phyloP scores from a whole-genome alignment of 345 rosid species.

The Salix brachista region DNA sequence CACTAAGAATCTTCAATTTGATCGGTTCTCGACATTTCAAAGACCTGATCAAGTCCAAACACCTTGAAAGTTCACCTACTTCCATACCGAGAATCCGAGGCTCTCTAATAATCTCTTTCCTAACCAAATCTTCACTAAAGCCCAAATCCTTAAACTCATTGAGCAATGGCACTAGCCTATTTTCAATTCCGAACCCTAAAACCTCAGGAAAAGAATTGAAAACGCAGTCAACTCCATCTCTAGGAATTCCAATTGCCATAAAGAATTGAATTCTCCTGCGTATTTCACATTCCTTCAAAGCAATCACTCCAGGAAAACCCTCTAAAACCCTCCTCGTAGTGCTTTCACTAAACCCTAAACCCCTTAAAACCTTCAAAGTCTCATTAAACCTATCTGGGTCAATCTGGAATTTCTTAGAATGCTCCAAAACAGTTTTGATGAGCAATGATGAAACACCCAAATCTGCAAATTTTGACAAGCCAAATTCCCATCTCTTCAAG shows the following conservation, averaged over 20 bases:
- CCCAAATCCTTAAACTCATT: slow-evolving; percentile 59
- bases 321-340: slow-evolving; percentile 46
- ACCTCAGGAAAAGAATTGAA: slow-evolving; percentile 45
- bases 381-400: slow-evolving; percentile 42
- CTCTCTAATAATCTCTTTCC: slow-evolving; percentile 55
- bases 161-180: slow-evolving; percentile 54
- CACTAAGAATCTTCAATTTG: slow-evolving; percentile 40
- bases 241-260: slow-evolving; percentile 35
- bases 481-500: slow-evolving; percentile 53
- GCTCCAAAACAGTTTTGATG: slow-evolving; percentile 43
- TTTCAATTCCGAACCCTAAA: slow-evolving; percentile 47
- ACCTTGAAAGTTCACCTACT: slow-evolving; percentile 68
- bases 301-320: slow-evolving; percentile 47
- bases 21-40: slow-evolving; percentile 65
- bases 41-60: slow-evolving; percentile 48
- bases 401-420: slow-evolving; percentile 45
- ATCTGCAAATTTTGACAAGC: slow-evolving; percentile 22
- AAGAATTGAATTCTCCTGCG: slow-evolving; percentile 47
- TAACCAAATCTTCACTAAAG: slow-evolving; percentile 40
- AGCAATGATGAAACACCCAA: slow-evolving; percentile 33
- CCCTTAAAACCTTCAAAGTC: slow-evolving; percentile 37
- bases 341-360: slow-evolving; percentile 55
- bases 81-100: slow-evolving; percentile 66
- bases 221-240: slow-evolving; percentile 43
- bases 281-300: slow-evolving; percentile 44